Evolutionary conservation across 176 grass and related monocot species (phyloP).

Genomic region (Sorghum bicolor): DNA sequence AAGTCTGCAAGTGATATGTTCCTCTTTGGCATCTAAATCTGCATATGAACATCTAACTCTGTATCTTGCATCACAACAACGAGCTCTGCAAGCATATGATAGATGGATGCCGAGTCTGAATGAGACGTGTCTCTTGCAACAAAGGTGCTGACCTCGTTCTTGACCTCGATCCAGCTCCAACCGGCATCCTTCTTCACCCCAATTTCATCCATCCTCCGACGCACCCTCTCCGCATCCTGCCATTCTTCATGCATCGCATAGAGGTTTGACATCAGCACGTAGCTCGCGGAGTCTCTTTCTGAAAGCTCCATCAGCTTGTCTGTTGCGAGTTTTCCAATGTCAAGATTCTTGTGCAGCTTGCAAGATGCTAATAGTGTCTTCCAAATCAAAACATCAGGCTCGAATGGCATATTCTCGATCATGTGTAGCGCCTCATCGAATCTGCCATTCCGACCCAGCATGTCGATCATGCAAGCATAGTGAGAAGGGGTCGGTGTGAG

Average conservation of each 20-base stretch:
- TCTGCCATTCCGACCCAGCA: constrained; percentile 64
- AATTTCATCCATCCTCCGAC: constrained; percentile 49
- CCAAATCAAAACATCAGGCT: constrained; percentile 54
- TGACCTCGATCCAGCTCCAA: constrained; percentile 76
- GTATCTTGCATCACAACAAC: constrained; percentile 43
- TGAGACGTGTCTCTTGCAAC: constrained; percentile 48
- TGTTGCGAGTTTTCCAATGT: constrained; percentile 52
- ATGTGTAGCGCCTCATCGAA: constrained; percentile 47
- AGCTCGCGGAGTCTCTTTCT: constrained; percentile 44
- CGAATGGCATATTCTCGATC: constrained; percentile 49
- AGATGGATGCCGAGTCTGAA: constrained; percentile 40
- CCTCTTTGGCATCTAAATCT: constrained; percentile 2
- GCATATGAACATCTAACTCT: constrained; percentile 1
- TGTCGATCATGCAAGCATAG: constrained; percentile 67
- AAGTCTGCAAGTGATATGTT: background rate
- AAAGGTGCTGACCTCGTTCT: constrained; percentile 50
- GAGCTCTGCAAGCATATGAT: constrained; percentile 52
- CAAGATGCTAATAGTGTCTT: constrained; percentile 67
- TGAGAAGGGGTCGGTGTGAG: constrained; percentile 37
- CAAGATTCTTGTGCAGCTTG: constrained; percentile 64
- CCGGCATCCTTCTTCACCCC: constrained; percentile 65
- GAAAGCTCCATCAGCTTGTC: constrained; percentile 54
- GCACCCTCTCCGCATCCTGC: constrained; percentile 37
- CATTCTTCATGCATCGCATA: constrained; percentile 70
- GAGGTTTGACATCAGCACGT: constrained; percentile 75